Base-by-base conservation (phyloP, 177 flowering plant genomes). In the Vitis hybrid region DNA sequence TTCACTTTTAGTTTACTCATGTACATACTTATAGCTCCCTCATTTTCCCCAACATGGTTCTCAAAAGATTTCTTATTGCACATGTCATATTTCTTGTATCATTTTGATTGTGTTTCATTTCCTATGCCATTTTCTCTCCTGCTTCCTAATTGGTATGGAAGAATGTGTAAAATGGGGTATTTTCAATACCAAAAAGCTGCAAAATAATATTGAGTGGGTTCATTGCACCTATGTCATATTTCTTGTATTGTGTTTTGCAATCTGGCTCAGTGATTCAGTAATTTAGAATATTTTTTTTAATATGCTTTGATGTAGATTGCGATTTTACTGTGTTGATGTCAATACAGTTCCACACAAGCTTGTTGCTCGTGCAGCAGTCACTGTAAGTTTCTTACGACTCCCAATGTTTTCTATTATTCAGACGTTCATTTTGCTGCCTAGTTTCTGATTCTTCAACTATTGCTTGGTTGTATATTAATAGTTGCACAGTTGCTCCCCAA, bases 321-420 rank as follows among this genome's bases (percentile, higher is more conserved):
- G 81, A 58, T 93, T 93, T 83, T 88, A 85, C 74, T 79, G 75
- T 69, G 77, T 93, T 62, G 90, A 93, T 86, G 98, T 91, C 71
- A 91, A 91, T 73, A 64, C 65, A 33, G 91, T 93, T 38, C 88
- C 98, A 33, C 92, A 90, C 75, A 90, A 78, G 80, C 91, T 93
- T 55, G 91, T 91, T 62, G 69, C 79, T 64, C 91, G 86, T 61
- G 95, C 97, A 66, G 97, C 87, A 68, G 84, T 93, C 59, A 88
- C 91, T 65, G 96, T 92, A 86, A 88, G 91, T 79, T 56, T 64
- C 64, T 67, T 55, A 9, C 22, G 66, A 19, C 70, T 66, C 66
- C 54, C 44, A 31, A 19, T 65, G 28, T 6, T 44, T 44, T 57
- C 52, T 19, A 9, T 11, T 7, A 33, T 54, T 0, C 20, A 1